A percentile compares a stretch with the other conserved stretches of the same genome.
These are phyloP conservation scores for Sporormia fimetaria DNA, from an alignment of 495 filamentous ascomycete species.

Conservation along the genomic window DNA sequence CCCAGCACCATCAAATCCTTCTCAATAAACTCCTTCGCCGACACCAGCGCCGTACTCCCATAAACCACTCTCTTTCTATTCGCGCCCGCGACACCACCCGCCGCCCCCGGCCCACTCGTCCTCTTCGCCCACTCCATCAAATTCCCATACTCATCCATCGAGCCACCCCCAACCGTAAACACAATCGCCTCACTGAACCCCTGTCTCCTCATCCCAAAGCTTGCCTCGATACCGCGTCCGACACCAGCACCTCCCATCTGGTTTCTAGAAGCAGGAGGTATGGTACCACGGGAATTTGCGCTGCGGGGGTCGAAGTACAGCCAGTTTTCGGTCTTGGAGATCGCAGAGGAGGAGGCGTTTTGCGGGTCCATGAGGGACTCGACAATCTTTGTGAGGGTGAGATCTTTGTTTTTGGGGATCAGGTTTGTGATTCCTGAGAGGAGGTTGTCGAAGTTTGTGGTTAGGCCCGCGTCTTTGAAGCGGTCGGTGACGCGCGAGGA, in stretches of 20 bases:
- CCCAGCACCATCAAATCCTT: constrained; percentile 74
- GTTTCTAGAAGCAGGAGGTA: constrained; percentile 53
- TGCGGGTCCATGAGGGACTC: constrained; percentile 98
- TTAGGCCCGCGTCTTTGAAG: constrained; percentile 79
- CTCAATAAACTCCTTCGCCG: constrained; percentile 74
- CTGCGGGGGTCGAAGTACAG: constrained; percentile 97
- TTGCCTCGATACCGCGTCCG: constrained; percentile 59
- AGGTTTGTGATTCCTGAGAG: constrained; percentile 99
- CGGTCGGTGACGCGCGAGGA: constrained; percentile 86
- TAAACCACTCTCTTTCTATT: constrained; percentile 74
- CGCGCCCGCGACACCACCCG: constrained; percentile 36
- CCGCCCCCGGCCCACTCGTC: constrained; percentile 44
- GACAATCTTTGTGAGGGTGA: constrained; percentile 94
- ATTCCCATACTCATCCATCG: constrained; percentile 99
- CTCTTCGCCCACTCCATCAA: constrained; percentile 89
- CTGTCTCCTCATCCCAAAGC: constrained; percentile 85
- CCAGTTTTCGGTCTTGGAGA: constrained; percentile 94
- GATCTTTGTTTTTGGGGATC: constrained; percentile 84
- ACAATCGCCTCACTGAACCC: constrained; percentile 93
- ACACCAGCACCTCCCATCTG: constrained; percentile 26
- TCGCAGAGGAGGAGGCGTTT: constrained; percentile 75
- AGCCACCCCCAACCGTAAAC: constrained; percentile 92
- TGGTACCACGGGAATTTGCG: constrained; percentile 85
- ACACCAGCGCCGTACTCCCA: constrained; percentile 88
- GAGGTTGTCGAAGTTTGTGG: constrained; percentile 85